Percentiles rank a stretch among this genome's conserved stretches.
Conservation (phyloP, 179 eudicot species). For the Silene coronaria region DNA sequence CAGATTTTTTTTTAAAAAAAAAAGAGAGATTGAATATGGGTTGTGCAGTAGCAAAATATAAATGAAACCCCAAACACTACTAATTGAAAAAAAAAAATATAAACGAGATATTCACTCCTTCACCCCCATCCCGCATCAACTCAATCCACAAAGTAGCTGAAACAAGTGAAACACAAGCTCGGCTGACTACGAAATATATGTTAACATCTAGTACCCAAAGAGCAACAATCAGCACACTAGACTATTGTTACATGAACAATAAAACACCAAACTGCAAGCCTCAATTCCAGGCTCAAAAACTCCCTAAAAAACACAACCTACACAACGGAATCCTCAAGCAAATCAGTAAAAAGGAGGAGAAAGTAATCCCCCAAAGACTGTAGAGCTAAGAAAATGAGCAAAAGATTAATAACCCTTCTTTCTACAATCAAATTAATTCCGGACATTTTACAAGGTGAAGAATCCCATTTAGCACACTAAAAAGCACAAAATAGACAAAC, state of each 20-base stretch:
- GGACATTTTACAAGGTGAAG: background rate
- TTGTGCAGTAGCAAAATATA: background rate
- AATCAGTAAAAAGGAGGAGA: background rate
- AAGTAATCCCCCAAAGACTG: background rate
- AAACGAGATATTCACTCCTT: background rate
- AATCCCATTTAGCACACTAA: background rate
- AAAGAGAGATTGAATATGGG: conserved; percentile 16
- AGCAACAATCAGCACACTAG: background rate
- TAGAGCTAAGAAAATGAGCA: background rate
- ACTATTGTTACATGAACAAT: background rate
- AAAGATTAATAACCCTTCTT: background rate
- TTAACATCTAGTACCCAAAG: background rate
- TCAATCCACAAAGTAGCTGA: background rate
- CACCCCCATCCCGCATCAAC: background rate
- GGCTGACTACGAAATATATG: background rate
- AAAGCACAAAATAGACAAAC: conserved; percentile 1
- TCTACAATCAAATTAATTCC: background rate
- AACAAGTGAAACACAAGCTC: background rate
- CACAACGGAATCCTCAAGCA: background rate
- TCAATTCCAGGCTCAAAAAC: background rate
- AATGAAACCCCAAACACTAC: background rate
- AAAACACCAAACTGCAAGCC: background rate
- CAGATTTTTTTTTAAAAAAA: conserved; percentile 12
- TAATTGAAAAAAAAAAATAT: background rate
- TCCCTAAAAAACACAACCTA: background rate